Conservation (phyloP, 2,329 filamentous ascomycete species). For the Venturia effusa region DNA sequence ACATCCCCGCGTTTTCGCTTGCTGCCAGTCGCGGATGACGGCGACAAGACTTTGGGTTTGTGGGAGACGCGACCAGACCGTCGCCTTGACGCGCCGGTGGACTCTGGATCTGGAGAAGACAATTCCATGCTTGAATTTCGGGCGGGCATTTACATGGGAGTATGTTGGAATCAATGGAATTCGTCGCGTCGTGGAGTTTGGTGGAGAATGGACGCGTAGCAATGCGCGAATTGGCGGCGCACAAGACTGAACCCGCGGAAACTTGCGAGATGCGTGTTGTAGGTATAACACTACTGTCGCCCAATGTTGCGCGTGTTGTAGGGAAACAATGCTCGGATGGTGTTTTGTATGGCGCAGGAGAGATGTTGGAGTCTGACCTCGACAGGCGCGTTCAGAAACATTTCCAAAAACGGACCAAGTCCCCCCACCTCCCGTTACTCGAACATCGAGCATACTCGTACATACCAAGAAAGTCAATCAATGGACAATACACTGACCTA, state of each 20-base stretch:
- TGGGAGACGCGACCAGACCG: conserved; percentile 31
- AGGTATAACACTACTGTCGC: background rate
- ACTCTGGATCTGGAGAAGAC: conserved; percentile 13
- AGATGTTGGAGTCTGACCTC: background rate
- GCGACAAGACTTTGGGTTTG: conserved; percentile 20
- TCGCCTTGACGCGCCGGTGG: conserved; percentile 17
- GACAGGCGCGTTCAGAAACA: background rate
- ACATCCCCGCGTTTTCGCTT: conserved; percentile 26
- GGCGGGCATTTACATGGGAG: conserved; percentile 8
- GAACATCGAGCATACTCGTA: background rate
- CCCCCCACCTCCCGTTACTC: conserved; percentile 1
- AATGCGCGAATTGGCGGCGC: background rate
- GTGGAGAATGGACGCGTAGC: background rate
- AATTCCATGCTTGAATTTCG: conserved; percentile 12
- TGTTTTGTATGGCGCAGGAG: background rate
- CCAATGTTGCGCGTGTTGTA: background rate
- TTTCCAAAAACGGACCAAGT: background rate
- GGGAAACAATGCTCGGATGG: background rate
- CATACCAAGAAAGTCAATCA: background rate
- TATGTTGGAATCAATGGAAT: background rate
- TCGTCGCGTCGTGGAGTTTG: background rate
- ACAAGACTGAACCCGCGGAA: background rate
- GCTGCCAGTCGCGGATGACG: conserved; percentile 14
- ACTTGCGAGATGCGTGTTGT: background rate
- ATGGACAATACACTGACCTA: background rate